Base-by-base conservation (phyloP, 2,329 filamentous ascomycete genomes). In the Diaporthe australafricana region DNA sequence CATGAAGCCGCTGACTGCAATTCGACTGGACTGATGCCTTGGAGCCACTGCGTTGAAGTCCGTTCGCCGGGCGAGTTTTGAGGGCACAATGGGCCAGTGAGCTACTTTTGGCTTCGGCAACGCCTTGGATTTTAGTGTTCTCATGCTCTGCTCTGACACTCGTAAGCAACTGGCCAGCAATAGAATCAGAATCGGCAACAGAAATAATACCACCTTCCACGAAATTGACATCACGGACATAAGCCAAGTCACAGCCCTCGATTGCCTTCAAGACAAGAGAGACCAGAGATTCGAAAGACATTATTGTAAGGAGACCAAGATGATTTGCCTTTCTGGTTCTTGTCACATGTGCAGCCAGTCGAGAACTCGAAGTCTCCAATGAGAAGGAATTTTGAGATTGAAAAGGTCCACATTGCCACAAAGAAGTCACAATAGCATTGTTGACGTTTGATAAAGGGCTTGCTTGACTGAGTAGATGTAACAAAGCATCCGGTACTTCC, bases 1-100 rank as follows among this genome's bases (percentile, higher is more conserved):
- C 50, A 30, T 68, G 65, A 47, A 68, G 20, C 20, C 20, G 40
- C 38, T 68, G 50, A 30, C 65, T 68, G 25, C 48, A 68, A 20
- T 35, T 27, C 11, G 65, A 68, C 16, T 25, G 20, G n/a, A 16
- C 22, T 14, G 65, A 55, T 0, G 65, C 27, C 1, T 25, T 35
- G 38, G 50, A 47, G 38, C 7, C 20, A 17, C 45, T 68, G 38
- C 65, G 65, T 17, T 32, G 65, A n/a, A 55, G 38, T 5, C 25
- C 38, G 16, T 14, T 17, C 11, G 38, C 32, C 2, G 65, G 50
- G 20, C 50, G 38, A 32, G 25, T 17, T 6, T 53, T 48, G 42
- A 27, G 60, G 45, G 27, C 60, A 27, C 48, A 45, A 42, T 20
- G 42, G 60, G 25, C 30, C 14, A 50, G 45, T 65, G 60, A 35